Evolutionary conservation across 768 basidiomycete genomes (phyloP), one percentile per base, ranked within the genome.

Genomic region (Psilocybe sp.): DNA sequence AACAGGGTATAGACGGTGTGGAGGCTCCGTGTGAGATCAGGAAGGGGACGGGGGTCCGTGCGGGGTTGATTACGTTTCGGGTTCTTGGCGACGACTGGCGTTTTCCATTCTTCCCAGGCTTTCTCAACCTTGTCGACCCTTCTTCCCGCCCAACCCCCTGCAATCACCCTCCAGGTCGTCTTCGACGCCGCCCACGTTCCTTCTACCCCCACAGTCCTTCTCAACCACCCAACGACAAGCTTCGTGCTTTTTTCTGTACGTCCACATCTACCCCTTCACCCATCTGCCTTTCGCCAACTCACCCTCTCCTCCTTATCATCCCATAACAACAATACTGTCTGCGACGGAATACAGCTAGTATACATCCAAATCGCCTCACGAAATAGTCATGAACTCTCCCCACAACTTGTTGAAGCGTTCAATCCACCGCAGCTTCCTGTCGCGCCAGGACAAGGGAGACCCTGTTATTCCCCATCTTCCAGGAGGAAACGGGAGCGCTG

Each of bases 401-500:
- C 62, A 67, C 50, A 59, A 7, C 23, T 28, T 28, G 3, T 28
- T 28, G 23, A 28, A 66, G 40, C 65, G 63, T 54, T 54, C 50
- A 28, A 35, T 32, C 38, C 68, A 65, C 49, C 64, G 63, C 34
- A 54, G 60, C 41, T 45, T 67, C 47, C 58, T 54, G 18, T 62
- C 59, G 34, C 63, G 63, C 39, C 64, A 60, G 50, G 52, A 15
- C 37, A 19, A 34, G 36, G 41, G 5, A 37, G 6, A 1, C 34
- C 50, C 31, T 10, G 16, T 19, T 31, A 14, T 28, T 18, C 28
- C 14, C 18, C 14, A 4, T 33, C 43, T 8, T n/a, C 40, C 40
- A 10, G 40, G 40, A 5, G 32, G 42, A 14, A 37, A 42, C 18
- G 50, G 40, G 4, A 36, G 34, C 35, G 34, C 20, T 15, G 39